Conservation (phyloP, 352 stramenopile species). For the Pythium vanterpoolii region DNA sequence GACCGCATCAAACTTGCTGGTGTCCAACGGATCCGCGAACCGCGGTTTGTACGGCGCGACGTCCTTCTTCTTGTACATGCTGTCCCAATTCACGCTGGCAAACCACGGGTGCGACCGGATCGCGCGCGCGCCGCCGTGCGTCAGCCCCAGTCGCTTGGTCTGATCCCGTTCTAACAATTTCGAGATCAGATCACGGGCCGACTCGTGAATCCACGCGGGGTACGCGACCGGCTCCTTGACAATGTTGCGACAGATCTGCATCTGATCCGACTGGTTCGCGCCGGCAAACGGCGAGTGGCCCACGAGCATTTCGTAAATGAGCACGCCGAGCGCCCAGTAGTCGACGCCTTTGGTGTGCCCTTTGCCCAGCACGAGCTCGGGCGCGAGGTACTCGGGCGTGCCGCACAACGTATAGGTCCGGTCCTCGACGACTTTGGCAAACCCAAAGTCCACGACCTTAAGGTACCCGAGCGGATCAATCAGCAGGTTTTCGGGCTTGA, state of each 20-base stretch:
- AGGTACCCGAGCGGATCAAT: constrained; percentile 90
- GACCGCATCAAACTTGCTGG: constrained; percentile 84
- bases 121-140: constrained; percentile 68
- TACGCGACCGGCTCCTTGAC: constrained; percentile 75
- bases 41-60: constrained; percentile 69
- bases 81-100: constrained; percentile 68
- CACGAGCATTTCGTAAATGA: constrained; percentile 77
- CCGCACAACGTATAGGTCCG: constrained; percentile 86
- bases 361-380: constrained; percentile 85
- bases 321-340: constrained; percentile 76
- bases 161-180: constrained; percentile 80
- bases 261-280: constrained; percentile 68
- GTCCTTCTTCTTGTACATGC: constrained; percentile 66
- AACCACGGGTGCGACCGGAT: constrained; percentile 79
- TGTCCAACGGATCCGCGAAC: constrained; percentile 75
- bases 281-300: constrained; percentile 75
- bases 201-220: constrained; percentile 58
- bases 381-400: constrained; percentile 87
- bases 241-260: constrained; percentile 87
- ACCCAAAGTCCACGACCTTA: constrained; percentile 86
- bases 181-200: constrained; percentile 68
- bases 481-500: constrained; percentile 81
- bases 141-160: constrained; percentile 68
- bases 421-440: constrained; percentile 80
- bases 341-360: constrained; percentile 77